Percentiles rank a stretch among this genome's conserved stretches.
These are phyloP conservation scores for Gigaspora rosea DNA, from an alignment of 192 early-diverging fungal species.

Conservation along the genomic window DNA sequence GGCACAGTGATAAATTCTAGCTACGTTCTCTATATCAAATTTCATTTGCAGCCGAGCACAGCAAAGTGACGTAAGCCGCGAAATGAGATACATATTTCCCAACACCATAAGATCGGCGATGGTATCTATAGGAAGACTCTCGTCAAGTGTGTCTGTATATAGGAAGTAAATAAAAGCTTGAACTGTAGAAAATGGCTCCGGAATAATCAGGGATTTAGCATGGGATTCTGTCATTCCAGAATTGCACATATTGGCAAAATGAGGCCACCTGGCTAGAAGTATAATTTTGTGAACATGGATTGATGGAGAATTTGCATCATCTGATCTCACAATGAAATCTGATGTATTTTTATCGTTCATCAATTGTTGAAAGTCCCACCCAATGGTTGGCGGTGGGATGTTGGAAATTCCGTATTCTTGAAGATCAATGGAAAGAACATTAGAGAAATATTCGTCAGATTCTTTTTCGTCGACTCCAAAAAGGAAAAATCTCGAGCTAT, in stretches of 20 bases:
- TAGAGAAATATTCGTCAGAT: slow-evolving; percentile 61
- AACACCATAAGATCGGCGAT: slow-evolving; percentile 60
- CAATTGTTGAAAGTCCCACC: slow-evolving; percentile 48
- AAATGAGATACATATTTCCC: slow-evolving; percentile 60
- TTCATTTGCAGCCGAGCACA: slow-evolving; percentile 45
- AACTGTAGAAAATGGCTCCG: slow-evolving; percentile 55
- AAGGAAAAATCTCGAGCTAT: slow-evolving; percentile 51
- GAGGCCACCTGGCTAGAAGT: slow-evolving; percentile 63
- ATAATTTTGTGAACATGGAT: slow-evolving; percentile 62
- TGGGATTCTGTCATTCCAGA: slow-evolving; percentile 61
- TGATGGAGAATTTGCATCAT: slow-evolving; percentile 40
- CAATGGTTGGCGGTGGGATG: slow-evolving; percentile 54
- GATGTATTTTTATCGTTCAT: slow-evolving; percentile 46
- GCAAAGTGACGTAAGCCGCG: slow-evolving; percentile 54
- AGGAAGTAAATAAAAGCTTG: slow-evolving; percentile 56
- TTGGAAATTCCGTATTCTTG: slow-evolving; percentile 55
- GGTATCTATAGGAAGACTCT: slow-evolving; percentile 39
- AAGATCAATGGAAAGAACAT: slow-evolving; percentile 56
- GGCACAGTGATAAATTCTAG: slow-evolving; percentile 58
- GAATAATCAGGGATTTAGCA: slow-evolving; percentile 45
- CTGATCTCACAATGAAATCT: slow-evolving; percentile 53
- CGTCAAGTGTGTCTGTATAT: slow-evolving; percentile 59
- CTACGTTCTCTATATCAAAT: slow-evolving; percentile 56
- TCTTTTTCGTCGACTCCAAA: slow-evolving; percentile 59
- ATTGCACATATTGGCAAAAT: slow-evolving; percentile 55